These are phyloP conservation scores for Trichosporon ovoides DNA, from an alignment of 1,284 basidiomycete species.

Conservation along the genomic window DNA sequence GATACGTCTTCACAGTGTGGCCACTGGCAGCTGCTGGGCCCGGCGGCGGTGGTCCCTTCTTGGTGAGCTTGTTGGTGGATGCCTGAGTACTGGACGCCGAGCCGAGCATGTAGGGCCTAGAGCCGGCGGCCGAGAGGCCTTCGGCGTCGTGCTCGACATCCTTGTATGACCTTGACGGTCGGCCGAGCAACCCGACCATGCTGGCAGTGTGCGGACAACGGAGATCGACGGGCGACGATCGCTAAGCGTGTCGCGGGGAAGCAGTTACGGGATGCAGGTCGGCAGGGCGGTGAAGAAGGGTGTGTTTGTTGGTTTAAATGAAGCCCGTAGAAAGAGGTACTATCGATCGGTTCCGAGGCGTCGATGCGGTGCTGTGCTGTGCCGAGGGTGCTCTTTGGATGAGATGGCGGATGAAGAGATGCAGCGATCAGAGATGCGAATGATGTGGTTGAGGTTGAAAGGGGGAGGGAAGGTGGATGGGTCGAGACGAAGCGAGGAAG, in stretches of 20 bases:
- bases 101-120: constrained; percentile 21
- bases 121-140: constrained; percentile 31
- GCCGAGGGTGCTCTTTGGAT: not conserved
- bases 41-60: not conserved
- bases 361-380: not conserved
- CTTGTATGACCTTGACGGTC: constrained; percentile 43
- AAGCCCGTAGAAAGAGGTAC: not conserved
- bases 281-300: not conserved
- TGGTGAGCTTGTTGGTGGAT: constrained; percentile 6
- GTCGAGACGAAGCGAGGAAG: too few species aligned
- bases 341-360: not conserved
- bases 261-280: too few species aligned
- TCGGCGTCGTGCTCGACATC: constrained; percentile 36
- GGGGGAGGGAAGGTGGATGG: too few species aligned
- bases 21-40: constrained; percentile 9
- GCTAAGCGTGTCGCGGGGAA: too few species aligned
- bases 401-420: not conserved
- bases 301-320: not conserved
- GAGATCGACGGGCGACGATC: not conserved
- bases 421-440: not conserved
- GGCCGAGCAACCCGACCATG: constrained; percentile 26
- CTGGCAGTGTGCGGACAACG: not conserved
- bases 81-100: not conserved
- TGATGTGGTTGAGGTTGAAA: too few species aligned
- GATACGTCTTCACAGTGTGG: constrained; percentile 41